Evolutionary conservation across 805 yeast genomes (phyloP).

Genomic region (Wickerhamomyces bisporus): DNA sequence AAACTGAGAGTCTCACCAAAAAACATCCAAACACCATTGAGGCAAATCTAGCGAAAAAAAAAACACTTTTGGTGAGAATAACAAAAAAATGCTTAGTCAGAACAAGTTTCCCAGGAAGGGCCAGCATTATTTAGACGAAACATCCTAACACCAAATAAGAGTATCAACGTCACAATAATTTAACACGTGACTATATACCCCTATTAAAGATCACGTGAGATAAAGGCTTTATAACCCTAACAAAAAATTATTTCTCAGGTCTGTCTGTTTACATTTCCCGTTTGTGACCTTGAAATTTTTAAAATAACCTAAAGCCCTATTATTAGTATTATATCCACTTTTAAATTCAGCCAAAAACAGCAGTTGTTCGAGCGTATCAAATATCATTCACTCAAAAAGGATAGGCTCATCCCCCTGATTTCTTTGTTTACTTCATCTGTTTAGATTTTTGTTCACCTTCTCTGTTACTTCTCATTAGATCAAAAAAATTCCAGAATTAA

Average conservation of each 20-base stretch:
- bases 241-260: too few relatives aligned
- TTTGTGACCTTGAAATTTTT: not conserved
- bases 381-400: too few relatives aligned
- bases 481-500: too few relatives aligned
- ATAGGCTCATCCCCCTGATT: too few relatives aligned
- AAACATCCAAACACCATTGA: conserved; percentile 1
- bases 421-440: too few relatives aligned
- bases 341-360: too few relatives aligned
- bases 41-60: not conserved
- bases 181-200: not conserved
- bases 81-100: not conserved
- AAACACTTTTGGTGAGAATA: not conserved
- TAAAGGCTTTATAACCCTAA: not conserved
- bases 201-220: not conserved
- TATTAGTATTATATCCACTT: too few relatives aligned
- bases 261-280: conserved; percentile 1
- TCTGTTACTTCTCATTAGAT: too few relatives aligned
- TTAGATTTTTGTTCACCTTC: too few relatives aligned
- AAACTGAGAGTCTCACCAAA: conserved; percentile 6
- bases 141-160: not conserved
- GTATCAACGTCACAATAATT: not conserved
- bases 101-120: too few relatives aligned
- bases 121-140: not conserved
- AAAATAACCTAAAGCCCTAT: too few relatives aligned
- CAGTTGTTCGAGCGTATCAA: too few relatives aligned